A percentile compares a stretch with the other conserved stretches of the same genome.
phyloP scores from a whole-genome alignment of 768 basidiomycete genomes.

The Lactarius pseudohatsudake region DNA sequence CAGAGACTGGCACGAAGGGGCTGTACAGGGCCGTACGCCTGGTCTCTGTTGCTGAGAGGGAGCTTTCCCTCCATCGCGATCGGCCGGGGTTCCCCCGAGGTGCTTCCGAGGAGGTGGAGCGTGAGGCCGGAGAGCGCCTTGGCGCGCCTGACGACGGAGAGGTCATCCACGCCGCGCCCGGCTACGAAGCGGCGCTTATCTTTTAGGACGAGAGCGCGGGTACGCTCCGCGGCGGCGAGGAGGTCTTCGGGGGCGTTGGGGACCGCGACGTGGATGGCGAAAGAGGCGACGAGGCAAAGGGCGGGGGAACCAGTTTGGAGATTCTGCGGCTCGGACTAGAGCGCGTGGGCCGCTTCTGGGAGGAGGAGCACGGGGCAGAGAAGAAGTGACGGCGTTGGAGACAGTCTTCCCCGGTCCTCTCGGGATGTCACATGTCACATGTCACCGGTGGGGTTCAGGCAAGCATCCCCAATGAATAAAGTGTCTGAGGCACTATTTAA shows the following conservation, averaged over 20 bases:
- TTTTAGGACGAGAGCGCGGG: constrained; percentile 38
- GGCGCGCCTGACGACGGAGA: constrained; percentile 40
- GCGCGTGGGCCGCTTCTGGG: too few relatives aligned
- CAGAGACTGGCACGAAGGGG: constrained; percentile 42
- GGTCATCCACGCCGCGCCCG: constrained; percentile 55
- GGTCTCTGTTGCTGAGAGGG: constrained; percentile 40
- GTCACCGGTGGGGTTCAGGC: too few relatives aligned
- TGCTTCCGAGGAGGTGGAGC: constrained; percentile 37
- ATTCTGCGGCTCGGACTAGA: too few relatives aligned
- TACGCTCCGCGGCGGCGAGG: constrained; percentile 50
- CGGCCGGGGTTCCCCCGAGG: constrained; percentile 24
- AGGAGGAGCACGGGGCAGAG: too few relatives aligned
- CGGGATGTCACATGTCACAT: too few relatives aligned
- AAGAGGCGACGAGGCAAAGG: constrained; percentile 33
- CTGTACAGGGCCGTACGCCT: constrained; percentile 49
- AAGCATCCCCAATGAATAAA: too few relatives aligned
- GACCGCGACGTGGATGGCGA: constrained; percentile 49
- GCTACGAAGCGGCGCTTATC: constrained; percentile 61
- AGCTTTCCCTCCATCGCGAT: constrained; percentile 38
- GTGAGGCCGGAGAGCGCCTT: constrained; percentile 44
- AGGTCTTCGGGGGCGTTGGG: constrained; percentile 54
- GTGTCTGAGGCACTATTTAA: too few relatives aligned
- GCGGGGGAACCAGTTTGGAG: too few relatives aligned
- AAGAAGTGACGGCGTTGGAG: too few relatives aligned
- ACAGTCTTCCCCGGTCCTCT: too few relatives aligned